These are phyloP conservation scores for Spizellomyces sp. DNA, from an alignment of 192 early-diverging fungal species.

Conservation along the genomic window DNA sequence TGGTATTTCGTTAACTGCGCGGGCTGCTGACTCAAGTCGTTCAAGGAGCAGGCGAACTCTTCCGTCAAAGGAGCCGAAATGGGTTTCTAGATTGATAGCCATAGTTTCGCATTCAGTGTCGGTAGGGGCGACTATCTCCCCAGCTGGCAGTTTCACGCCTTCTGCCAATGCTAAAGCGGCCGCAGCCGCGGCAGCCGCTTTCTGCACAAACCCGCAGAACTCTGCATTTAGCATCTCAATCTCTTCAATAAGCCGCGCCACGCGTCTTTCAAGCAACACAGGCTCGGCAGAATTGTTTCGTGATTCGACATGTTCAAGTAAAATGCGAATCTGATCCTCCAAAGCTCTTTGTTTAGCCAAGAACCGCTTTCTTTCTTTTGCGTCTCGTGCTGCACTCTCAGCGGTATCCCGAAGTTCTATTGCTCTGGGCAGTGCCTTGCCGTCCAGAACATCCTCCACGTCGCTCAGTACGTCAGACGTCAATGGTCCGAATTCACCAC, in stretches of 20 bases:
- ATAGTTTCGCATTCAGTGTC: constrained; percentile 12
- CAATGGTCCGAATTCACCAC: not conserved
- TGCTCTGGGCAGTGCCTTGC: not conserved
- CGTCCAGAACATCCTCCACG: constrained; percentile 22
- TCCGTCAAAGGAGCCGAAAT: not conserved
- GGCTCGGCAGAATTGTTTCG: not conserved
- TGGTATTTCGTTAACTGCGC: not conserved
- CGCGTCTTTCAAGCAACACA: not conserved
- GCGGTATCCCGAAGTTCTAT: not conserved
- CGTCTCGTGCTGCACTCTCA: constrained; percentile 3
- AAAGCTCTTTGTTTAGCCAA: constrained; percentile 8
- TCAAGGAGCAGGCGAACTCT: not conserved
- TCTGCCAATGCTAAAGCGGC: constrained; percentile 20
- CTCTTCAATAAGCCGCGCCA: constrained; percentile 13
- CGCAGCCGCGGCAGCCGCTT: constrained; percentile 17
- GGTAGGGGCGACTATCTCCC: not conserved
- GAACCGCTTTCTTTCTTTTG: constrained; percentile 20
- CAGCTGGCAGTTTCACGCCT: constrained; percentile 23
- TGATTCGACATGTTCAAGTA: constrained; percentile 12
- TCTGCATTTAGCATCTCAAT: constrained; percentile 3
- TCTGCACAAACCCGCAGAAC: constrained; percentile 11
- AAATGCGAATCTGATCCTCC: not conserved
- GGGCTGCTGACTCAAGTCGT: constrained; percentile 1
- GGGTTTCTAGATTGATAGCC: not conserved
- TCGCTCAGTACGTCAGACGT: constrained; percentile 3